Conservation (phyloP, 2,329 filamentous ascomycete genomes). For the Monilinia fructigena region DNA sequence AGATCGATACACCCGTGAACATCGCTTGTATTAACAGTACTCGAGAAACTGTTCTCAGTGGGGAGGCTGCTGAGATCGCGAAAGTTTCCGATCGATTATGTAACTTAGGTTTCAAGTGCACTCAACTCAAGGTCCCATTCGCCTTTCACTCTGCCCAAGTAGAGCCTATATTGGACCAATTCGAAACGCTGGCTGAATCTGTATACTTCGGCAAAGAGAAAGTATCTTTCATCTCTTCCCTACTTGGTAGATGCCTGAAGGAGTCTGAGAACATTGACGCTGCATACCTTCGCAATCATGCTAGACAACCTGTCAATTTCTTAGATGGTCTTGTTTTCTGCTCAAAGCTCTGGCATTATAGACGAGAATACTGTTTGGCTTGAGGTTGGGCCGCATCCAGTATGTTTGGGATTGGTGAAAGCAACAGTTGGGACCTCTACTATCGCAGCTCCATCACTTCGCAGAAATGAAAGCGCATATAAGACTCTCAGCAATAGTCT, state of each 20-base stretch:
- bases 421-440: constrained; percentile 52
- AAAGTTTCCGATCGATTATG: constrained; percentile 48
- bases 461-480: constrained; percentile 61
- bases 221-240: constrained; percentile 64
- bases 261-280: constrained; percentile 56
- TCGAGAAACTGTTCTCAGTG: constrained; percentile 40
- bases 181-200: constrained; percentile 52
- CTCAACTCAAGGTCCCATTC: constrained; percentile 60
- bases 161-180: constrained; percentile 59
- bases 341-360: constrained; percentile 57
- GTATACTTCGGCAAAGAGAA: constrained; percentile 55
- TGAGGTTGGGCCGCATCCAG: constrained; percentile 72
- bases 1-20: constrained; percentile 10
- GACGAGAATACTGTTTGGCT: constrained; percentile 68
- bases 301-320: constrained; percentile 64
- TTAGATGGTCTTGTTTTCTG: constrained; percentile 59
- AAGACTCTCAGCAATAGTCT: constrained; percentile 60
- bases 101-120: constrained; percentile 47
- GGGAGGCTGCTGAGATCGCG: constrained; percentile 39
- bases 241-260: constrained; percentile 58
- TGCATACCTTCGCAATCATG: constrained; percentile 61
- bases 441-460: constrained; percentile 58
- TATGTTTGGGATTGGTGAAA: constrained; percentile 68
- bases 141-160: constrained; percentile 66
- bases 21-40: constrained; percentile 24